Conservation (phyloP, 2,329 filamentous ascomycete genomes). For the Sarocladiaceae sp. region DNA sequence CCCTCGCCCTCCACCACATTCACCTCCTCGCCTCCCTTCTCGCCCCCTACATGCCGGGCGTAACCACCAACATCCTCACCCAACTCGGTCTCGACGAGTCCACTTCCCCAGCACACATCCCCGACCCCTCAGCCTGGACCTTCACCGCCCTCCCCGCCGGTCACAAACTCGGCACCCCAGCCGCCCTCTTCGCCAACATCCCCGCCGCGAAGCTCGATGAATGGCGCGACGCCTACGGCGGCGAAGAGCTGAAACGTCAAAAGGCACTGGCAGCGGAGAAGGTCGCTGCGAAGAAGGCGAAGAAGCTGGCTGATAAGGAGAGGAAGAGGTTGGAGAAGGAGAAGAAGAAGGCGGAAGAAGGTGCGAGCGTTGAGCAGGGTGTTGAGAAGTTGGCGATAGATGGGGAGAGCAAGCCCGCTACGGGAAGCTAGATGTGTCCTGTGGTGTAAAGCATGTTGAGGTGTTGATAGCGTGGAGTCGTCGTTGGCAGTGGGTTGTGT, state of each 20-base stretch:
- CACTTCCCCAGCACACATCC: constrained; percentile 31
- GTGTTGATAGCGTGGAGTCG: constrained; percentile 3
- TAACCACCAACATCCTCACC: constrained; percentile 66
- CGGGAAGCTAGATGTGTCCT: constrained; percentile 1
- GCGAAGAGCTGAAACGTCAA: constrained; percentile 62
- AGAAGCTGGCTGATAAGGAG: constrained; percentile 47
- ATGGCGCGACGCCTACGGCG: constrained; percentile 74
- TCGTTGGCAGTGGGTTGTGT: background rate
- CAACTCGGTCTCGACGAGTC: constrained; percentile 57
- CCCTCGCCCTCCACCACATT: constrained; percentile 78
- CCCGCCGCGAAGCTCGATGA: constrained; percentile 76
- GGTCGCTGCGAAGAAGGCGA: constrained; percentile 46
- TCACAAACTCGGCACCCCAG: constrained; percentile 77
- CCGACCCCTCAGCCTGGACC: constrained; percentile 65
- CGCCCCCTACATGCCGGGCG: constrained; percentile 82
- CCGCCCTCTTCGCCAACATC: constrained; percentile 78
- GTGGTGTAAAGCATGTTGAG: background rate
- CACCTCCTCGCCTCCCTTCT: constrained; percentile 76
- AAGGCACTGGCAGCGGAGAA: constrained; percentile 54
- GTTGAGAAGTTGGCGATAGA: constrained; percentile 9
- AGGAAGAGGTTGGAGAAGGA: constrained; percentile 37
- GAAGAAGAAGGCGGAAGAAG: constrained; percentile 17
- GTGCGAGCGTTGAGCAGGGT: background rate
- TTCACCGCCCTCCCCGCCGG: constrained; percentile 61
- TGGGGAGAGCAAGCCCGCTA: background rate